Base-by-base conservation (phyloP, 192 early-diverging fungal species). In the Entophlyctis luteolus region DNA sequence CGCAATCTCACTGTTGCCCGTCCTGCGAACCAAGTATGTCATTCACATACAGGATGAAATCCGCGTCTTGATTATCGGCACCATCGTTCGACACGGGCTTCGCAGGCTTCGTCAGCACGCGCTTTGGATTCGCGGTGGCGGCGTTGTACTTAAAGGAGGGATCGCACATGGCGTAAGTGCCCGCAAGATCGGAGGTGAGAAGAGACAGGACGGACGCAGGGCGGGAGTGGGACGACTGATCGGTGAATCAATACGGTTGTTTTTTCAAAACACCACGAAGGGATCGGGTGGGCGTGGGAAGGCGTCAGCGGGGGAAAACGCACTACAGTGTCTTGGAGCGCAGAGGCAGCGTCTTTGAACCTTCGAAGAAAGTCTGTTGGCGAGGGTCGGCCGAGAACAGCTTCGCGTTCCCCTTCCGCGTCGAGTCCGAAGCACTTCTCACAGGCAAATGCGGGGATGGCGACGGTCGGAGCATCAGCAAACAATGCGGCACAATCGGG, bases 31-130 rank as follows among this genome's bases (percentile, higher is more conserved):
- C 95, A n/a, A 99, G 76, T 14, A 96, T 88, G 69, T 99, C 96
- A 72, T 95, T 96, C 56, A 96, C 95, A 73, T 93, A 93, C 33
- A 99, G 81, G 59, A 99, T 92, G 72, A 96, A 99, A 73, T 99
- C 96, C 63, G 79, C 90, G 72, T 98, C 92, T 70, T 90, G 89
- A 75, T 99, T 99, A 72, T 99, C 96, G 67, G 83, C 87, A 6
- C 93, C 94, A 55, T 95, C 89, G 70, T 98, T 99, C 66, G 87
- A 85, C 20, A 84, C 81, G 2, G 90, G 89, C 62, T 98, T 93
- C 23, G 89, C 90, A 0, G 96, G 96, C 59, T 98, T 92, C 4
- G 96, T 99, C 48, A 99, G 74, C 8, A 94, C 93, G 25, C 96
- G 79, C 20, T 93, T 87, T 18, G 94, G 95, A 49, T 93, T 91